These are phyloP conservation scores for Ophiostoma sp. DNA, from an alignment of 2,329 filamentous ascomycete species.

Conservation along the genomic window DNA sequence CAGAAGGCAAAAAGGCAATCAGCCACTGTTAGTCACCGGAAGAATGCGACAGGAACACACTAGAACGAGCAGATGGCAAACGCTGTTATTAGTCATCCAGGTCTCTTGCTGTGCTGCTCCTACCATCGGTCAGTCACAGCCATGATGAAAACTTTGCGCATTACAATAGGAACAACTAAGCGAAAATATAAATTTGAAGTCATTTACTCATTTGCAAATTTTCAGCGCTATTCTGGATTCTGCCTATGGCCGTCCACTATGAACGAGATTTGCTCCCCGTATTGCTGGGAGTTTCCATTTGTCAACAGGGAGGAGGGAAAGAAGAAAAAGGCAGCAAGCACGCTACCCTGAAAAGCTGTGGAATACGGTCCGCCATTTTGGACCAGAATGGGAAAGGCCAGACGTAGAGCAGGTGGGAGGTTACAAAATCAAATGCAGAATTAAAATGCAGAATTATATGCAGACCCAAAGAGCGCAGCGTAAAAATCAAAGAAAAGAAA, in stretches of 20 bases:
- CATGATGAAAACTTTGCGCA: background rate
- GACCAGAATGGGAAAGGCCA: background rate
- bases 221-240: constrained; percentile 11
- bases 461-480: background rate
- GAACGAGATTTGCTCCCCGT: background rate
- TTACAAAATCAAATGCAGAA: background rate
- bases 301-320: background rate
- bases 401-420: background rate
- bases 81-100: background rate
- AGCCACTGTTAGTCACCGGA: background rate
- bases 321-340: background rate
- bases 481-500: background rate
- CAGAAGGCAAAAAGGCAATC: background rate
- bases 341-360: background rate
- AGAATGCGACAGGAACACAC: background rate
- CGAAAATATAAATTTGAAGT: background rate
- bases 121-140: background rate
- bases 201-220: background rate
- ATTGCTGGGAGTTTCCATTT: background rate
- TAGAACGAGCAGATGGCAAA: background rate
- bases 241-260: background rate
- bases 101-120: background rate
- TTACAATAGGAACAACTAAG: background rate
- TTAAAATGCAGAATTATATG: background rate
- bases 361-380: constrained; percentile 2